Percentiles rank a stretch among this genome's conserved stretches.
These are phyloP conservation scores for Coleophoma cylindrospora DNA, from an alignment of 2,329 filamentous ascomycete genomes.

Conservation along the genomic window DNA sequence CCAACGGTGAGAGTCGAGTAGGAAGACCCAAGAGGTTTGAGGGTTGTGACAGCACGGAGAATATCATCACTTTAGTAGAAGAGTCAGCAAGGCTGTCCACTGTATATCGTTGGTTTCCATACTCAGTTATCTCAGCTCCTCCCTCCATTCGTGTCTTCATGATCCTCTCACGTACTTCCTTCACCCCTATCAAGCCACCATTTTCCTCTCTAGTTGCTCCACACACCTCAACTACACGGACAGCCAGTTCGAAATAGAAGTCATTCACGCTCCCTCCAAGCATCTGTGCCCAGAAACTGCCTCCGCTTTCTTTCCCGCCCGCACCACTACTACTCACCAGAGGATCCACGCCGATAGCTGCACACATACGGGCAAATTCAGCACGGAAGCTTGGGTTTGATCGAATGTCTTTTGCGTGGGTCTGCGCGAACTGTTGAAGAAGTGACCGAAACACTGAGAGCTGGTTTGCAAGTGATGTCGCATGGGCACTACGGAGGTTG, in stretches of 20 bases:
- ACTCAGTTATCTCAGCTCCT: slow-evolving; percentile 73
- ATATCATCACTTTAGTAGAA: slow-evolving; percentile 69
- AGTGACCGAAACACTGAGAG: slow-evolving; percentile 94
- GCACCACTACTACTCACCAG: slow-evolving; percentile 63
- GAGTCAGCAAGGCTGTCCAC: background rate
- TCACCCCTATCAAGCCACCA: slow-evolving; percentile 81
- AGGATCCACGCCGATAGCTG: slow-evolving; percentile 93
- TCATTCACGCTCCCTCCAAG: slow-evolving; percentile 90
- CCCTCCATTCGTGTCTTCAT: slow-evolving; percentile 70
- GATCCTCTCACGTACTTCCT: slow-evolving; percentile 74
- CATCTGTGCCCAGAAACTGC: slow-evolving; percentile 88
- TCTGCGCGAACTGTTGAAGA: slow-evolving; percentile 90
- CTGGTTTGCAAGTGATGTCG: slow-evolving; percentile 83
- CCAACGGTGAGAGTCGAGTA: slow-evolving; percentile 84
- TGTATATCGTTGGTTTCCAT: slow-evolving; percentile 23
- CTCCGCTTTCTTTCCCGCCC: slow-evolving; percentile 40
- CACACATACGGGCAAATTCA: slow-evolving; percentile 97
- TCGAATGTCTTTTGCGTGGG: slow-evolving; percentile 92
- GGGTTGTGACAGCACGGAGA: slow-evolving; percentile 78
- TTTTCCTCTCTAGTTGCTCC: slow-evolving; percentile 83
- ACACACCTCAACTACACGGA: slow-evolving; percentile 93
- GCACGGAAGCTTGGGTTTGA: slow-evolving; percentile 92
- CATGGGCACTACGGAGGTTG: slow-evolving; percentile 77
- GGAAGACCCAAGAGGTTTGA: slow-evolving; percentile 81
- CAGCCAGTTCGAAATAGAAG: slow-evolving; percentile 96